Conservation (phyloP, 2,329 filamentous ascomycete species). For the Hymenoscyphus scutula region DNA sequence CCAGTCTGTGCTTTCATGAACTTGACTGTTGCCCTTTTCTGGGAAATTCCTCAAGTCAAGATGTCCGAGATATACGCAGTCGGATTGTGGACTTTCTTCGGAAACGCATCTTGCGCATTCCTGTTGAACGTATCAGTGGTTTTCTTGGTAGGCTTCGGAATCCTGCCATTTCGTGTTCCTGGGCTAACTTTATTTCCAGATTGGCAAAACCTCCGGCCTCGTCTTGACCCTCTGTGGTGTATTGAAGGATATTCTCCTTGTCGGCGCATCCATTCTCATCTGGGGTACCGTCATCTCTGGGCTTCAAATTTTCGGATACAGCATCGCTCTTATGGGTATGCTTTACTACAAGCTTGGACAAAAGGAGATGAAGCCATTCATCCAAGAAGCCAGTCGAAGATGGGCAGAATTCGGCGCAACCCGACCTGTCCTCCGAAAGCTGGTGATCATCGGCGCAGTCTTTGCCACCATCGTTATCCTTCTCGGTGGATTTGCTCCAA, state of each 20-base stretch:
- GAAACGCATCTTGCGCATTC: constrained; percentile 77
- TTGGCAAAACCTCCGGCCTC: constrained; percentile 83
- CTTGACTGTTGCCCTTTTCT: constrained; percentile 67
- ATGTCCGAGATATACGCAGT: constrained; percentile 72
- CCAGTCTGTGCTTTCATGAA: constrained; percentile 83
- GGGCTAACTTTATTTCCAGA: constrained; percentile 48
- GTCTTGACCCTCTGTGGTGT: constrained; percentile 85
- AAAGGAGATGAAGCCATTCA: constrained; percentile 79
- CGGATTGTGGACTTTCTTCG: constrained; percentile 68
- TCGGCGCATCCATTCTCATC: constrained; percentile 75
- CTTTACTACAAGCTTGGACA: constrained; percentile 83
- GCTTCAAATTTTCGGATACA: constrained; percentile 82
- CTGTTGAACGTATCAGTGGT: constrained; percentile 82
- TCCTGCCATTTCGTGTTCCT: not conserved
- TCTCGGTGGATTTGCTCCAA: constrained; percentile 64
- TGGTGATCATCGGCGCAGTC: constrained; percentile 64
- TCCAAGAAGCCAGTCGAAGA: constrained; percentile 67
- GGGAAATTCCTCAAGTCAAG: constrained; percentile 68
- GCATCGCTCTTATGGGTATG: constrained; percentile 74
- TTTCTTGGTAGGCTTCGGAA: constrained; percentile 64
- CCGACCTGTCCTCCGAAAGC: constrained; percentile 74
- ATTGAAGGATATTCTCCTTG: constrained; percentile 83
- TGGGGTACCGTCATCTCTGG: constrained; percentile 73
- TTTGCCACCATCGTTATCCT: constrained; percentile 67
- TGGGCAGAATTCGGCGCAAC: constrained; percentile 84